Evolutionary conservation across 148 eudicot genomes (phyloP), one percentile per base, ranked within the genome.

Genomic region (Polygonum aviculare): DNA sequence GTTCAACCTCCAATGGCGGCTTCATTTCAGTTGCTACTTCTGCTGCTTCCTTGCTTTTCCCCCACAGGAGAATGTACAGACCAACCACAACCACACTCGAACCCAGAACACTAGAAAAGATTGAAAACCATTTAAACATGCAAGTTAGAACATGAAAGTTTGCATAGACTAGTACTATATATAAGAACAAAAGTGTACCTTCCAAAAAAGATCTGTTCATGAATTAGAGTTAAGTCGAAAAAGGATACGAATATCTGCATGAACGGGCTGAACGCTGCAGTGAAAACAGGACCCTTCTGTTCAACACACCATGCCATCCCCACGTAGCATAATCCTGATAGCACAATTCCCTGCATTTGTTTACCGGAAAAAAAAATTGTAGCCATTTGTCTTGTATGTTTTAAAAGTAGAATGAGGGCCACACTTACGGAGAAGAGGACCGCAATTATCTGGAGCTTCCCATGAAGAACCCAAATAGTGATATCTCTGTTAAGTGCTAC

Each of bases 231-330:
- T 6, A 90, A 63, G 65, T 87, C 90, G 59, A 87, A 71, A 14
- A 83, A 62, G 62, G 84, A 78, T 14, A 85, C 86, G 69, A 83
- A 85, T 57, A 85, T 82, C 79, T 86, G 90, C 39, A 84, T 78
- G 74, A 86, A 81, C 38, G 96, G 96, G 80, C 83, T 85, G 81
- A 88, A 90, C 75, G 96, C 91, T 19, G 96, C 86, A 0, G 96
- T 89, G 76, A 90, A 90, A 12, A 90, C 89, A 0, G 92, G 88
- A 3, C 93, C 96, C 40, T 80, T 79, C 78, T 89, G 80, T 78
- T 87, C 88, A n/a, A 90, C 96, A 78, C 92, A 88, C 96, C 96
- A 90, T 19, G 92, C 76, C 87, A 90, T 87, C 39, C 90, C 91
- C 73, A 86, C 92, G 57, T 85, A 88, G 87, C 93, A 84, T 22